Evolutionary conservation across 805 yeast genomes (phyloP).

Genomic region (Saccharomycopsis microspora): DNA sequence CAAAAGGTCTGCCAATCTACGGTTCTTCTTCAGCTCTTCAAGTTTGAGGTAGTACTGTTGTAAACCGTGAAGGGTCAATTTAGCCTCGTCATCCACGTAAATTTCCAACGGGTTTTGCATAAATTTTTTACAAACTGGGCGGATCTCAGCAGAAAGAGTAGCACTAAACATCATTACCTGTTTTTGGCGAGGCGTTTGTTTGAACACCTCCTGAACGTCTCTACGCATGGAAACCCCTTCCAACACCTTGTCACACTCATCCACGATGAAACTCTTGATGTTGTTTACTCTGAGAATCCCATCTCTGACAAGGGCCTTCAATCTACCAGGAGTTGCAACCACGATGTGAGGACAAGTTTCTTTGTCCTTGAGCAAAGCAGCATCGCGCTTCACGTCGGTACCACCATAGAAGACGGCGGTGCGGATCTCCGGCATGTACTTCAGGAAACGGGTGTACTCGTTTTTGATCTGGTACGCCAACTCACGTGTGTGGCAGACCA

Average conservation of each 20-base stretch:
- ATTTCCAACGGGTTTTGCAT: constrained; percentile 97
- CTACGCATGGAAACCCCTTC: constrained; percentile 92
- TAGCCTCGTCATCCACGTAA: constrained; percentile 95
- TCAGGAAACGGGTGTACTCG: constrained; percentile 94
- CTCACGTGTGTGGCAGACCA: constrained; percentile 97
- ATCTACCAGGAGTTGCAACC: constrained; percentile 98
- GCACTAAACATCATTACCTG: constrained; percentile 99
- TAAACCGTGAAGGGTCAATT: constrained; percentile 93
- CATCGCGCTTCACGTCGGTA: constrained; percentile 72
- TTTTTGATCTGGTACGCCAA: constrained; percentile 96
- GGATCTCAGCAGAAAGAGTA: constrained; percentile 84
- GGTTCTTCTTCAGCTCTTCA: constrained; percentile 85
- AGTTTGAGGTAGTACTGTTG: constrained; percentile 93
- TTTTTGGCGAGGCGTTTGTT: constrained; percentile 95
- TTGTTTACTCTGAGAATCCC: constrained; percentile 77
- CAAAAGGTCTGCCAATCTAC: constrained; percentile 81
- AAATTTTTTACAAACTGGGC: constrained; percentile 95
- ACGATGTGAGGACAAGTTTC: constrained; percentile 94
- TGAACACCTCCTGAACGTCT: constrained; percentile 96
- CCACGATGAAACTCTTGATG: constrained; percentile 89
- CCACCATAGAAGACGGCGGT: constrained; percentile 98
- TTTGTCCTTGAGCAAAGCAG: constrained; percentile 78
- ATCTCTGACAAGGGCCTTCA: constrained; percentile 87
- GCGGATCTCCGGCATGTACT: constrained; percentile 95
- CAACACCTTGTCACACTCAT: constrained; percentile 97